Conservation (phyloP, 148 eudicot species). For the Rhododendron simsii region DNA sequence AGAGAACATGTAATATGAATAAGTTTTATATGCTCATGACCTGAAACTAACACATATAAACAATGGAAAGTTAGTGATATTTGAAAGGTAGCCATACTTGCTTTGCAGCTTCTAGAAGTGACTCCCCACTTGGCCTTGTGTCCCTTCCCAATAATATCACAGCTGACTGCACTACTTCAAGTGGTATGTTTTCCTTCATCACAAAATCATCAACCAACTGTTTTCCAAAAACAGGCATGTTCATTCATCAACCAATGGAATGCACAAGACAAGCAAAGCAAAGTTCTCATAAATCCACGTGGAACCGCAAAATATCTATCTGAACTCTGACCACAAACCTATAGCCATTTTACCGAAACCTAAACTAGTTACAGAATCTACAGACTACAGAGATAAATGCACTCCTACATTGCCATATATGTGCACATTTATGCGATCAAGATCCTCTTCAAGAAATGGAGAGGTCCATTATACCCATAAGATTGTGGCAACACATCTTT, state of each 20-base stretch:
- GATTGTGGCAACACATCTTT: background rate
- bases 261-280: background rate
- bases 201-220: slow-evolving; percentile 77
- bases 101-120: slow-evolving; percentile 83
- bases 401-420: background rate
- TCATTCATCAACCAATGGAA: background rate
- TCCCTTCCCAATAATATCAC: slow-evolving; percentile 86
- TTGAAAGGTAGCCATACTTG: slow-evolving; percentile 39
- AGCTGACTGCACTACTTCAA: slow-evolving; percentile 40
- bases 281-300: background rate
- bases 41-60: background rate
- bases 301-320: background rate
- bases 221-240: slow-evolving; percentile 5
- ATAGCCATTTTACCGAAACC: background rate
- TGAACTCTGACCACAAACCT: background rate
- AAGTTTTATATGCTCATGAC: background rate
- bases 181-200: slow-evolving; percentile 60
- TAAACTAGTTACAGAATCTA: background rate
- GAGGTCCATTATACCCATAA: background rate
- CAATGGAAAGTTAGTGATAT: background rate
- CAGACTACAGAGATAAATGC: background rate
- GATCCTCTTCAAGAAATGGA: background rate
- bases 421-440: background rate
- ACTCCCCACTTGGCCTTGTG: slow-evolving; percentile 91
- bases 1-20: background rate